Evolutionary conservation across 768 basidiomycete genomes (phyloP), one percentile per base, ranked within the genome.

Genomic region (Lactarius tabidus): DNA sequence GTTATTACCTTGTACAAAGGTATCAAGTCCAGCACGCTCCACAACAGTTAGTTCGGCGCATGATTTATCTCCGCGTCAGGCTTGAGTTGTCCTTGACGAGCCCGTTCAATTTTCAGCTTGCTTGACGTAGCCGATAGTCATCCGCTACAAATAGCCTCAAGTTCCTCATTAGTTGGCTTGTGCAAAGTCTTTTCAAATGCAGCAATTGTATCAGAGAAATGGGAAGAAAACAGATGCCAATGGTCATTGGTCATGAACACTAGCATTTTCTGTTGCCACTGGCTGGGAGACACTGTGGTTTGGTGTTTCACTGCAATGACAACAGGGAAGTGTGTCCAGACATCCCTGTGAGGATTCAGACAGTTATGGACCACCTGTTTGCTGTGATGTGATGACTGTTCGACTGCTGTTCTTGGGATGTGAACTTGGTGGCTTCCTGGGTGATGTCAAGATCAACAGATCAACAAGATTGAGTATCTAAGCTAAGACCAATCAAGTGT

Each of bases 371-470:
- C n/a, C n/a, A n/a, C n/a, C n/a, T n/a, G n/a, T n/a, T n/a, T n/a
- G n/a, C n/a, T n/a, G n/a, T n/a, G n/a, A n/a, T n/a, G 64, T 31
- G 70, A 59, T 17, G 68, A 58, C 59, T 61, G 6, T 71, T 71
- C 26, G 41, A 53, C 0, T 77, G 79, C 48, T 75, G 80, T 63
- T 80, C 78, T 41, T 41, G 39, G 18, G 20, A 41, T 8, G 18
- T 20, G 39, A 41, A 41, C 6, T 41, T 18, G 18, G 85, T 85
- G 8, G 78, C 73, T 63, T 82, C 83, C 59, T 79, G 79, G 5
- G 82, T 84, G 67, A 87, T 85, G 38, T 81, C 77, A 51, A 87
- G 69, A 0, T 74, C 78, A 14, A 80, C 39, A 1, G 85, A 87
- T 23, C 68, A 69, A 59, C 78, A 80, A 23, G 66, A 59, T 1